A percentile compares a stretch with the other conserved stretches of the same genome.
Conservation (phyloP, 2,329 filamentous ascomycete genomes). For the Paracoccidioides lutzii region DNA sequence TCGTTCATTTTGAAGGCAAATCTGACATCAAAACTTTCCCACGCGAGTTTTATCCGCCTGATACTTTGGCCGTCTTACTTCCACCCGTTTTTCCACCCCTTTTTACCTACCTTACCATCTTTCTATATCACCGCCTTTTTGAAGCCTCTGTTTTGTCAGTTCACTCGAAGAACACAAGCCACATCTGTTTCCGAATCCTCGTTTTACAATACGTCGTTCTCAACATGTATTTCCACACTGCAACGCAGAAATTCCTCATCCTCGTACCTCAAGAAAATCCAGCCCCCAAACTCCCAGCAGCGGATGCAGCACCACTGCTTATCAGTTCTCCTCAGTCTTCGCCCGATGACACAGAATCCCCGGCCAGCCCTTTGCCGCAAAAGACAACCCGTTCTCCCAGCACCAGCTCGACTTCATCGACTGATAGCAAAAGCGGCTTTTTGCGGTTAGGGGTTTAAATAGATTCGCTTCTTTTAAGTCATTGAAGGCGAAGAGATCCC, state of each 20-base stretch:
- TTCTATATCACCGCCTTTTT: background rate
- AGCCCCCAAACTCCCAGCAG: background rate
- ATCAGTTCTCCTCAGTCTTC: background rate
- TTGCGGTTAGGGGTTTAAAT: slow-evolving; percentile 10
- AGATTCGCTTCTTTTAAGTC: background rate
- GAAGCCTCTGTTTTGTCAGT: background rate
- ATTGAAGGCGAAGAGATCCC: background rate
- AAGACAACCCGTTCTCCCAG: slow-evolving; percentile 7
- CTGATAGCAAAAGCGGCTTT: slow-evolving; percentile 7
- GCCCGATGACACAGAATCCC: background rate
- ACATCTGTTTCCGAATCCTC: background rate
- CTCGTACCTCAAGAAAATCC: slow-evolving; percentile 11
- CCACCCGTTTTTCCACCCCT: too few species aligned
- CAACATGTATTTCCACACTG: slow-evolving; percentile 12
- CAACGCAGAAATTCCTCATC: slow-evolving; percentile 12
- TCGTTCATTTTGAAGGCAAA: background rate
- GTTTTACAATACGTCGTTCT: background rate
- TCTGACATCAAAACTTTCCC: background rate
- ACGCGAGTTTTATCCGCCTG: background rate
- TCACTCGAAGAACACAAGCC: background rate
- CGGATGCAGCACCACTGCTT: background rate
- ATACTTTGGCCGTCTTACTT: background rate
- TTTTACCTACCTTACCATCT: background rate
- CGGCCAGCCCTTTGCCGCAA: background rate
- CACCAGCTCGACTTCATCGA: slow-evolving; percentile 6